Base-by-base conservation (phyloP, 2,329 filamentous ascomycete species). In the Teratosphaeria destructans region DNA sequence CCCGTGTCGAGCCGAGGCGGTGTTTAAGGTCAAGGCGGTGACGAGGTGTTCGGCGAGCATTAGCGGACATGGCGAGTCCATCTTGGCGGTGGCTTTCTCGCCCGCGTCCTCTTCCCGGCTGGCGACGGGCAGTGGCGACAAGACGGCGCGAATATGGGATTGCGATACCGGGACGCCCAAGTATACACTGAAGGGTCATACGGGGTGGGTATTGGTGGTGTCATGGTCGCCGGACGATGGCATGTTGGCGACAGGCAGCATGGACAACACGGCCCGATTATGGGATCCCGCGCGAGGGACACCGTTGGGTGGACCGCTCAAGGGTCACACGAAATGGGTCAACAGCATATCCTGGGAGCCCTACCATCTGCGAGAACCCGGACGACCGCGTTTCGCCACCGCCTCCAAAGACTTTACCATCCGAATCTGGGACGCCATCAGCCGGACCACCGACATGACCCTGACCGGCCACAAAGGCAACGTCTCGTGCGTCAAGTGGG, bases 401-500 rank as follows among this genome's bases (percentile, higher is more conserved):
- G 88, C 89, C 0, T 94, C 89, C 55, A 96, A 96, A 73, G 94
- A 99, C 73, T 84, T 84, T 26, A 96, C 93, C 0, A 85, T 95
- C 52, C 82, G 93, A 47, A 82, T 97, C 55, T 97, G 92, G 91
- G 83, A 92, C 62, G 87, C 87, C 35, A 86, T 91, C 60, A 85
- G 87, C 6, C 87, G 89, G 47, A 83, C 82, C 52, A 89, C 89
- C 1, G 90, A 96, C 68, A 85, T 88, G 68, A 88, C 93, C 2
- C 79, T 97, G 32, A 89, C 87, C 5, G 93, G 93, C 3, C 94
- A 99, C 78, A 94, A 91, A 76, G 86, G 86, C 53, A 90, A 85
- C 55, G 89, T 97, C 16, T 91, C 88, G 54, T 96, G 92, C 72
- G 90, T 97, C 3, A 86, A 87, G 67, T 99, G 94, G 94, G 94